These are phyloP conservation scores for Malassezia nana DNA, from an alignment of 1,284 basidiomycete species.

Conservation along the genomic window DNA sequence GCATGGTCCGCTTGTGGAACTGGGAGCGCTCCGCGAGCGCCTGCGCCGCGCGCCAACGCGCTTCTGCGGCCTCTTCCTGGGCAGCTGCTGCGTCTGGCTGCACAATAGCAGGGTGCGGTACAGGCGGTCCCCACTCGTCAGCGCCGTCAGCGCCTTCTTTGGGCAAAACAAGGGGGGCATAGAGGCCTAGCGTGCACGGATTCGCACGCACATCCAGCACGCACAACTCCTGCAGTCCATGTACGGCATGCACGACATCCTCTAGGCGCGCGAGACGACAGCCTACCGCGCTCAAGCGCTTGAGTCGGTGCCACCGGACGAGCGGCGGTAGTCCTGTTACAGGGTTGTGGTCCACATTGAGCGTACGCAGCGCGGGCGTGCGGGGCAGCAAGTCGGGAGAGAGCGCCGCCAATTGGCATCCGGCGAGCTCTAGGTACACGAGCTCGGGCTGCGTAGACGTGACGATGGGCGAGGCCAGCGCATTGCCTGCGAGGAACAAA, in stretches of 20 bases:
- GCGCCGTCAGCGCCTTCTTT: background rate
- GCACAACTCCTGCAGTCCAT: conserved; percentile 27
- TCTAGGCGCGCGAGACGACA: conserved; percentile 34
- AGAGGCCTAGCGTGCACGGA: conserved; percentile 42
- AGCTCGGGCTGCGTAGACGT: conserved; percentile 49
- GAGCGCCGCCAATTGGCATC: conserved; percentile 69
- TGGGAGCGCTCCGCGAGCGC: conserved; percentile 36
- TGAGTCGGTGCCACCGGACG: conserved; percentile 26
- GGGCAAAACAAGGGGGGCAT: conserved; percentile 34
- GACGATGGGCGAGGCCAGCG: conserved; percentile 22
- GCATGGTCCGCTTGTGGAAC: conserved; percentile 37
- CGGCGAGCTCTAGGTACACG: conserved; percentile 83
- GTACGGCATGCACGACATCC: conserved; percentile 26
- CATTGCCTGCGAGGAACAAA: conserved; percentile 80
- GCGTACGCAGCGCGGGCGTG: conserved; percentile 74
- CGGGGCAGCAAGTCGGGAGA: conserved; percentile 61
- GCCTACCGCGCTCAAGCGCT: conserved; percentile 38
- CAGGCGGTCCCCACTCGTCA: conserved; percentile 25
- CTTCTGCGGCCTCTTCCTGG: conserved; percentile 10
- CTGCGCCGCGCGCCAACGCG: conserved; percentile 18
- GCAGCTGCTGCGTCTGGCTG: conserved; percentile 27
- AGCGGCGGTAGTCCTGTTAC: conserved; percentile 31
- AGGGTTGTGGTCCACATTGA: conserved; percentile 57
- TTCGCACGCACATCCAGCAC: conserved; percentile 41
- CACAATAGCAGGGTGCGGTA: conserved; percentile 35